Evolutionary conservation across 2,329 filamentous ascomycete genomes (phyloP).

Genomic region (Tricladium varicosporioides): DNA sequence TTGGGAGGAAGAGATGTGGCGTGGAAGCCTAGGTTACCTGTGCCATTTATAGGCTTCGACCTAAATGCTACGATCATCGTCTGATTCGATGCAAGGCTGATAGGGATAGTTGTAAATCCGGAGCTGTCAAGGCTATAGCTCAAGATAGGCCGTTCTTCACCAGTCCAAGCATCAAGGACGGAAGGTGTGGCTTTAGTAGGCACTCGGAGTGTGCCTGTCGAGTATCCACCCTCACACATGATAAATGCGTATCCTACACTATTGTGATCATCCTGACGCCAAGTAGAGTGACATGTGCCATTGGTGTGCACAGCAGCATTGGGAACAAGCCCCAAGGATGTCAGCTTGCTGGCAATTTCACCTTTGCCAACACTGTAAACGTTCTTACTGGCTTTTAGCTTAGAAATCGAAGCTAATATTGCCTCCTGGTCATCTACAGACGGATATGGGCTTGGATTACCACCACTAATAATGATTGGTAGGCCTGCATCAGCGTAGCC

Average conservation of each 20-base stretch:
- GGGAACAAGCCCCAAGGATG: not conserved
- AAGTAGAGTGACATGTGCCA: slow-evolving; percentile 37
- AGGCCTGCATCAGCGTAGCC: slow-evolving; percentile 39
- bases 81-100: slow-evolving; percentile 40
- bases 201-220: slow-evolving; percentile 32
- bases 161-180: slow-evolving; percentile 43
- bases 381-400: not conserved
- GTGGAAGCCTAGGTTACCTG: not conserved
- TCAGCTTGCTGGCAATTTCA: not conserved
- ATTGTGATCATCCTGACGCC: slow-evolving; percentile 32
- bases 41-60: not conserved
- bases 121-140: slow-evolving; percentile 32
- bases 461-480: slow-evolving; percentile 41
- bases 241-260: slow-evolving; percentile 39
- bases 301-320: slow-evolving; percentile 12
- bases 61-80: slow-evolving; percentile 39
- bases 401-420: too few relatives aligned
- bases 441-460: slow-evolving; percentile 4
- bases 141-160: slow-evolving; percentile 33
- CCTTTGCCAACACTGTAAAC: not conserved
- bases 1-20: not conserved
- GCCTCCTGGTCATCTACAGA: too few relatives aligned
- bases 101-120: slow-evolving; percentile 32
- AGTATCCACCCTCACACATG: slow-evolving; percentile 37
- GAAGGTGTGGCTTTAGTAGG: slow-evolving; percentile 35